Conservation (phyloP, 176 grass and related monocot species). For the Oryza meridionalis region DNA sequence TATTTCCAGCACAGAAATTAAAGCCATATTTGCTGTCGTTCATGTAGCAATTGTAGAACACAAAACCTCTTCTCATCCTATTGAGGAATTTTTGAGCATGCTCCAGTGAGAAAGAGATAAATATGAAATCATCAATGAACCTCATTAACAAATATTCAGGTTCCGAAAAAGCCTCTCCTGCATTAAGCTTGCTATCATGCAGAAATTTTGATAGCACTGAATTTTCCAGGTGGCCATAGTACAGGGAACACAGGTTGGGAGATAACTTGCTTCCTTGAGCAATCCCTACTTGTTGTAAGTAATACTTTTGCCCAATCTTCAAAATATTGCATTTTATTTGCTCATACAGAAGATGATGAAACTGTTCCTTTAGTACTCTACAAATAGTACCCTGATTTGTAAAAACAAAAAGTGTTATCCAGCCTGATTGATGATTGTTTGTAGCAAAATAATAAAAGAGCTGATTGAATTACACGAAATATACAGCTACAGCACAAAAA, state of each 20-base stretch:
- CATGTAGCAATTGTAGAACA: conserved; percentile 81
- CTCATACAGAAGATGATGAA: conserved; percentile 56
- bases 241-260: conserved; percentile 80
- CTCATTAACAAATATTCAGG: conserved; percentile 68
- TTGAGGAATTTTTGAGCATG: conserved; percentile 67
- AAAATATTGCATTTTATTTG: conserved; percentile 72
- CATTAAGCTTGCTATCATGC: conserved; percentile 37
- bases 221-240: conserved; percentile 85
- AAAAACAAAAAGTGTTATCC: neutral
- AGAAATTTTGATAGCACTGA: conserved; percentile 55
- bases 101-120: conserved; percentile 78
- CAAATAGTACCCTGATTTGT: conserved; percentile 53
- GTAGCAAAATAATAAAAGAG: conserved; percentile 16
- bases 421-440: neutral
- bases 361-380: conserved; percentile 49
- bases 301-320: conserved; percentile 69
- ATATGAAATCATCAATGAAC: conserved; percentile 89
- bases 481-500: neutral
- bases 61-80: conserved; percentile 73
- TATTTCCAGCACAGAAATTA: conserved; percentile 64
- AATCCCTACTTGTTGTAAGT: conserved; percentile 83
- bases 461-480: neutral
- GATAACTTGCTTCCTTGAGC: conserved; percentile 82
- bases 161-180: conserved; percentile 25
- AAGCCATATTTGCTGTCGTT: conserved; percentile 76